Evolutionary conservation across 331 rosid species (phyloP).

Genomic region (Malus hybrid): DNA sequence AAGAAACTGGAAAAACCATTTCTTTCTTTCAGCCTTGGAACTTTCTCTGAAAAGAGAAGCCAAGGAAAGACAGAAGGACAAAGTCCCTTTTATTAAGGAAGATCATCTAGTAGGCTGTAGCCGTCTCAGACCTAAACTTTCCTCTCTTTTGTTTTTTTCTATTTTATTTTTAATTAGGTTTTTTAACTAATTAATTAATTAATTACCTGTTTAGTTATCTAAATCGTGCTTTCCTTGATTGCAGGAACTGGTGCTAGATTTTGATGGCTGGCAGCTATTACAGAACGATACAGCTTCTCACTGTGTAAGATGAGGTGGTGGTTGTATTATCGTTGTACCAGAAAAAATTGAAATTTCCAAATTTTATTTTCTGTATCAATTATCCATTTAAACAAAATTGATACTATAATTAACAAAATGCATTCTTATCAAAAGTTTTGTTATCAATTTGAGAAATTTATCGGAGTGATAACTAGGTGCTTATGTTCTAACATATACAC

Average conservation of each 20-base stretch:
- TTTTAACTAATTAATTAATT: background rate
- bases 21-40: slow-evolving; percentile 15
- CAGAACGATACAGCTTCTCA: slow-evolving; percentile 5
- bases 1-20: background rate
- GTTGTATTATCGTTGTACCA: background rate
- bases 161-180: background rate
- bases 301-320: background rate
- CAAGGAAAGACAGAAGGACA: slow-evolving; percentile 6
- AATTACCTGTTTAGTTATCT: background rate
- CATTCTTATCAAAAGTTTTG: background rate
- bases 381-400: background rate
- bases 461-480: too few species aligned
- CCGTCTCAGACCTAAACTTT: background rate
- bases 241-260: background rate
- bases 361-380: background rate
- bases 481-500: too few species aligned
- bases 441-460: too few species aligned
- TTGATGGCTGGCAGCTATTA: background rate
- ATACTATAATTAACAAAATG: background rate
- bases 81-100: slow-evolving; percentile 8
- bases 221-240: background rate
- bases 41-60: slow-evolving; percentile 38
- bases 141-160: background rate
- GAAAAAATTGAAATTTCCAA: background rate
- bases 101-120: background rate